Percentiles rank a stretch among this genome's conserved stretches.
Evolutionary conservation across 2,329 filamentous ascomycete genomes (phyloP).

Genomic region (Sporothrix phasma): DNA sequence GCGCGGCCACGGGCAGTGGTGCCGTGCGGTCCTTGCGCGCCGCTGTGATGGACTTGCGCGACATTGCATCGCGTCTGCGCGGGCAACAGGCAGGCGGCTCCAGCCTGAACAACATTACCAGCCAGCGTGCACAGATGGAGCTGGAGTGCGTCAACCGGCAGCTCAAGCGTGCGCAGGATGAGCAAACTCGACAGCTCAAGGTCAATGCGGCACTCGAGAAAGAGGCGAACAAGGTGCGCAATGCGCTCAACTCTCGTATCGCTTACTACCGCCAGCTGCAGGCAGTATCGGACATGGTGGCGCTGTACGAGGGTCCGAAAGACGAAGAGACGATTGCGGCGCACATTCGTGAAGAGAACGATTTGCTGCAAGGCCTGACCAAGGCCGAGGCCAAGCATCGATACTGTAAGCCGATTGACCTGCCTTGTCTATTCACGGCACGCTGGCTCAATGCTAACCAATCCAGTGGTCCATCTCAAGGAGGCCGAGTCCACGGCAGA

Average conservation of each 20-base stretch:
- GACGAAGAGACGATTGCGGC: conserved; percentile 41
- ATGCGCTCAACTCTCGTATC: conserved; percentile 72
- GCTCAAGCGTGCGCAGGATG: conserved; percentile 48
- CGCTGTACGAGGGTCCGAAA: conserved; percentile 56
- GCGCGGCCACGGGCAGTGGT: conserved; percentile 20
- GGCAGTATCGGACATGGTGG: conserved; percentile 78
- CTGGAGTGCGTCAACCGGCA: conserved; percentile 53
- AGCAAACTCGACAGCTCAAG: conserved; percentile 43
- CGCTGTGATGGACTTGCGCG: conserved; percentile 59
- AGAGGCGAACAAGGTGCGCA: conserved; percentile 67
- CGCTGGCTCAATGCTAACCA: neutral
- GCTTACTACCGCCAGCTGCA: conserved; percentile 90
- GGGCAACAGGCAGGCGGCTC: conserved; percentile 26
- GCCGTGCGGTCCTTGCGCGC: conserved; percentile 57
- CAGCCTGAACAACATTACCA: neutral
- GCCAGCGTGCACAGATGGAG: conserved; percentile 49
- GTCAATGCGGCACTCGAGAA: conserved; percentile 42
- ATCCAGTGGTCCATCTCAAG: conserved; percentile 43
- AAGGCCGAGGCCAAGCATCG: conserved; percentile 61
- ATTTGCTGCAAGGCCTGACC: conserved; percentile 48
- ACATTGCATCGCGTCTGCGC: conserved; percentile 46
- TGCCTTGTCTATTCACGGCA: too few relatives aligned
- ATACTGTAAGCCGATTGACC: conserved; percentile 56
- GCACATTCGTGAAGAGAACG: conserved; percentile 37
- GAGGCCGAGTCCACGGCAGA: conserved; percentile 47